Evolutionary conservation across 2,329 filamentous ascomycete genomes (phyloP).

Genomic region (Fusarium brevicatenulatum): DNA sequence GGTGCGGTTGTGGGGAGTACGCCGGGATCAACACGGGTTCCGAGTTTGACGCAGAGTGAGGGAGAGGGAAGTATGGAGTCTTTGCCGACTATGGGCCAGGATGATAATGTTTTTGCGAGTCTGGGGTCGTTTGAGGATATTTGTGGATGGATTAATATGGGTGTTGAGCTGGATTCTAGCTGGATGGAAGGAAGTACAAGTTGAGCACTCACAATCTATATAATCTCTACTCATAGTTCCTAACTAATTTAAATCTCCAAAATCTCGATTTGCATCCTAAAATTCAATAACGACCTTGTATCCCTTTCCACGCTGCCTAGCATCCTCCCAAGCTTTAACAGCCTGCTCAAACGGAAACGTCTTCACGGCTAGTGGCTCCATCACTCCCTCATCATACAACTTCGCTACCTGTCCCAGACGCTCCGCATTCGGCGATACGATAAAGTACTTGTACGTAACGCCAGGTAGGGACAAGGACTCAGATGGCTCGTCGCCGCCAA

Average conservation of each 20-base stretch:
- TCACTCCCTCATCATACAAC: background rate
- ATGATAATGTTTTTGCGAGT: background rate
- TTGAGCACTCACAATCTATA: background rate
- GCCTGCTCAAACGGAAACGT: background rate
- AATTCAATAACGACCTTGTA: constrained; percentile 4
- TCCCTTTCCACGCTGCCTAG: background rate
- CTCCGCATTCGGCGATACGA: background rate
- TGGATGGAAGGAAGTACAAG: background rate
- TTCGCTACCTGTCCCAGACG: background rate
- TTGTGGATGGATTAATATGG: constrained; percentile 5
- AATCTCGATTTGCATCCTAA: too few relatives aligned
- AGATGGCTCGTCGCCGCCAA: constrained; percentile 22
- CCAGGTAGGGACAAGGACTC: constrained; percentile 32
- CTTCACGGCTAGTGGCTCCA: constrained; percentile 11
- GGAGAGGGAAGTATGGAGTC: background rate
- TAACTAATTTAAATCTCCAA: rapidly evolving
- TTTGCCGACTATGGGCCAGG: rapidly evolving
- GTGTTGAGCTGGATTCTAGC: background rate
- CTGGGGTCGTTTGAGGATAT: constrained; percentile 19
- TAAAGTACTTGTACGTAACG: constrained; percentile 46
- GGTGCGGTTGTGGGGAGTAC: background rate
- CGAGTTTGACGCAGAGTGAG: background rate
- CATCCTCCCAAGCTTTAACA: constrained; percentile 7
- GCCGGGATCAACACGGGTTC: background rate
- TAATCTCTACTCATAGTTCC: too few relatives aligned